Percentiles rank a stretch among this genome's conserved stretches.
Evolutionary conservation across 768 basidiomycete genomes (phyloP).

Genomic region (Lyophyllum shimeji): DNA sequence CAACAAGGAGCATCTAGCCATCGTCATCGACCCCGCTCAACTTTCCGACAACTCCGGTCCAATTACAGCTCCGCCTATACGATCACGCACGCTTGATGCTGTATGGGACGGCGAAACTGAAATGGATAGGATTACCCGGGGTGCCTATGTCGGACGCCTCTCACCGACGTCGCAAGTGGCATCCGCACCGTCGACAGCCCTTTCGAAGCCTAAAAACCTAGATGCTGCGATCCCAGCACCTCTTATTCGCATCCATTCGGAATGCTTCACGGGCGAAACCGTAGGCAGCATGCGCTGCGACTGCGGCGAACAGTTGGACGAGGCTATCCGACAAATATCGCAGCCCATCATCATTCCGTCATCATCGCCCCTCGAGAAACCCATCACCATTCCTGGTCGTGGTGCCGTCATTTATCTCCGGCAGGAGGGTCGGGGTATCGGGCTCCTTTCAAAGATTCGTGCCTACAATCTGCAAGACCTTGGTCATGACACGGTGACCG

Average conservation of each 20-base stretch:
- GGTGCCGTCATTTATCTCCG: conserved; percentile 94
- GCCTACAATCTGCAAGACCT: conserved; percentile 98
- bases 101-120: conserved; percentile 90
- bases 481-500: conserved; percentile 98
- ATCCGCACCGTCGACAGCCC: conserved; percentile 36
- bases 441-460: conserved; percentile 90
- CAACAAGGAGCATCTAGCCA: conserved; percentile 92
- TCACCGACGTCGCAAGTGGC: conserved; percentile 50
- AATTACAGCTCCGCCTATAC: conserved; percentile 59
- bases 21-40: conserved; percentile 92
- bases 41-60: conserved; percentile 45
- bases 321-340: conserved; percentile 89
- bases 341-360: conserved; percentile 56
- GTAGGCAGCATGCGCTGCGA: conserved; percentile 98
- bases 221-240: conserved; percentile 58
- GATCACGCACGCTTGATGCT: conserved; percentile 79
- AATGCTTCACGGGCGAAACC: conserved; percentile 98
- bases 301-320: conserved; percentile 97
- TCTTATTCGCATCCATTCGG: conserved; percentile 93
- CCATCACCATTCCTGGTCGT: conserved; percentile 69
- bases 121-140: conserved; percentile 89
- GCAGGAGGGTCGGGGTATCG: conserved; percentile 97
- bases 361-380: conserved; percentile 24
- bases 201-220: conserved; percentile 12
- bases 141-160: conserved; percentile 89